Base-by-base conservation (phyloP, 495 filamentous ascomycete species). In the Aspergillus sclerotiicarbonarius region DNA sequence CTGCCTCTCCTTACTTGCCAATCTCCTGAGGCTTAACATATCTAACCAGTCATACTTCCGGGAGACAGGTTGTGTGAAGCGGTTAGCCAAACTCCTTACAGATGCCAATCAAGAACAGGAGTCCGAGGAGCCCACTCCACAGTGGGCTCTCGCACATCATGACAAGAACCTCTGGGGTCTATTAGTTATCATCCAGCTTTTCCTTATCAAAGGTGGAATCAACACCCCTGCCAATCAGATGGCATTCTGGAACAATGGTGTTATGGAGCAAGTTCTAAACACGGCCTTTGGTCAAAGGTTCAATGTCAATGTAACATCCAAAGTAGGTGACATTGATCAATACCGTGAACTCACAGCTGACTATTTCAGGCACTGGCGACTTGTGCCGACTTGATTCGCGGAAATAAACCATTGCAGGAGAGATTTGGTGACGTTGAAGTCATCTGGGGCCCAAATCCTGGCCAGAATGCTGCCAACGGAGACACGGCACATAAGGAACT, bases 41-140 rank as follows among this genome's bases (percentile, higher is more conserved):
- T 90, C 92, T 20, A 98, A 98, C 67, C 95, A 98, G 71, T 92
- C 90, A 33, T 88, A 91, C 61, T 97, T 98, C 67, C 80, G 94
- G 49, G 95, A 98, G 69, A 93, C 89, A 35, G 92, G 91, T 0
- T 93, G 87, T 64, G 84, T 96, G 20, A 80, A 85, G 30, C 87
- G 85, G 66, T 71, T 96, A 47, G 83, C 86, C 19, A 82, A 80
- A 21, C 76, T 98, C 20, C 79, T 98, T 10, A 72, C 75, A 43
- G 83, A 87, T 65, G 82, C 84, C 58, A 82, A 87, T 54, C 68
- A 75, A 60, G 78, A 78, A 43, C 75, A 81, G 45, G 81, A 81
- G 32, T 75, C 74, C 8, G 82, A 85, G 20, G 84, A 84, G 41
- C 83, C 87, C 45, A 73, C 87, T 12, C 80, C 87, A 12, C 80